Percentiles rank a stretch among this genome's conserved stretches.
phyloP scores from a whole-genome alignment of 768 basidiomycete genomes.

The Agaricus sinodeliciosus region DNA sequence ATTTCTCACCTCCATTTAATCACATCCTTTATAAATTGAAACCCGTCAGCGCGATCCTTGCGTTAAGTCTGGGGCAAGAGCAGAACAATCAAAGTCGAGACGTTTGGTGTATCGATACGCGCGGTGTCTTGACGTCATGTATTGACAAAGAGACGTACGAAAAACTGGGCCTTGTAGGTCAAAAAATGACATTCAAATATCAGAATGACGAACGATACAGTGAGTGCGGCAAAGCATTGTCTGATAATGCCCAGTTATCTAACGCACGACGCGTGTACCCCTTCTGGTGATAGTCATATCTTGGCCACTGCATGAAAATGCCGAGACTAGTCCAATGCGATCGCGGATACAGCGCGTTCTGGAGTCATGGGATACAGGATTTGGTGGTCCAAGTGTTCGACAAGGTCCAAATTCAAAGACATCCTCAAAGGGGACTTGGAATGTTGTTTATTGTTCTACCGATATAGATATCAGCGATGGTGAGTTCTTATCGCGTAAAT shows the following conservation, averaged over 20 bases:
- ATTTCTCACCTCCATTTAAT: too few relatives aligned
- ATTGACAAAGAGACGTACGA: slow-evolving; percentile 55
- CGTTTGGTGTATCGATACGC: slow-evolving; percentile 64
- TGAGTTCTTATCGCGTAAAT: not conserved
- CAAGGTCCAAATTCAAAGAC: slow-evolving; percentile 6
- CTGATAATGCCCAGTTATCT: too few relatives aligned
- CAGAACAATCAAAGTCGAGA: slow-evolving; percentile 32
- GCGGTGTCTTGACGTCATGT: slow-evolving; percentile 51
- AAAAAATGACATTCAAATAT: slow-evolving; percentile 42
- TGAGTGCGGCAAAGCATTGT: not conserved
- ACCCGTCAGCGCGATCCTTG: slow-evolving; percentile 27
- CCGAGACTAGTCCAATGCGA: not conserved
- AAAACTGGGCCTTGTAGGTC: slow-evolving; percentile 52
- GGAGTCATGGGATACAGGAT: slow-evolving; percentile 5
- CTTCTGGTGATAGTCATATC: slow-evolving; percentile 1
- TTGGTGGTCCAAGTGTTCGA: not conserved
- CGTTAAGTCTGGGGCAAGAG: slow-evolving; percentile 23
- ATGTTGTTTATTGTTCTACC: slow-evolving; percentile 13
- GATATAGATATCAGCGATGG: not conserved
- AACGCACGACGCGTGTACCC: too few relatives aligned
- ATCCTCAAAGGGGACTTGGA: slow-evolving; percentile 8
- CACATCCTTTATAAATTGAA: too few relatives aligned
- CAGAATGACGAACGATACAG: slow-evolving; percentile 1
- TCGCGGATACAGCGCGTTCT: not conserved
- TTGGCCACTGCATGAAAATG: slow-evolving; percentile 1